A percentile compares a stretch with the other conserved stretches of the same genome.
Evolutionary conservation across 352 stramenopile species (phyloP).

Genomic region (Pythium plurisporium): DNA sequence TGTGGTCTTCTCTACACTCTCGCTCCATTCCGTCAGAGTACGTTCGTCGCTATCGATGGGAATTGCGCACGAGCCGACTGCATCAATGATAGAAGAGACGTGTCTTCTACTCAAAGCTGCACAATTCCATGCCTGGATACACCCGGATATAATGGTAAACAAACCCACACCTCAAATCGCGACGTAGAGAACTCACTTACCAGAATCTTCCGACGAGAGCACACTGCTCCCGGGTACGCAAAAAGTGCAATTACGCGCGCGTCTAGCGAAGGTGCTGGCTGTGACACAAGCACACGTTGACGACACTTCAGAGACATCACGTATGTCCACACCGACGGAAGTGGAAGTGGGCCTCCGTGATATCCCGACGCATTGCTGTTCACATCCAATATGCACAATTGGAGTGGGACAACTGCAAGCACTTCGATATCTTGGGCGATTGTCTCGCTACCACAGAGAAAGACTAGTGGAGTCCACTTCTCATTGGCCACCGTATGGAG

Average conservation of each 20-base stretch:
- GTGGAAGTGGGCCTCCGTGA: not conserved
- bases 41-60: constrained; percentile 12
- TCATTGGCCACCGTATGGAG: not conserved
- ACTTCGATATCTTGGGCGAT: not conserved
- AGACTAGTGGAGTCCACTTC: constrained; percentile 3
- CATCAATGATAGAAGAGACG: constrained; percentile 38
- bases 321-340: constrained; percentile 33
- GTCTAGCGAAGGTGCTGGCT: constrained; percentile 9
- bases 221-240: constrained; percentile 56
- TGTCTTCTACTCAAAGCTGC: constrained; percentile 40
- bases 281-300: constrained; percentile 53
- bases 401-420: constrained; percentile 3
- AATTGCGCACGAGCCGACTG: constrained; percentile 33
- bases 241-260: constrained; percentile 52
- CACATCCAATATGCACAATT: constrained; percentile 34
- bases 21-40: constrained; percentile 5
- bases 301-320: constrained; percentile 57
- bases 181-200: constrained; percentile 26
- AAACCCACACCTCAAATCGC: not conserved
- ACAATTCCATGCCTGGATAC: constrained; percentile 49
- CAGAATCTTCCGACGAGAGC: constrained; percentile 65
- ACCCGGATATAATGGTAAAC: not conserved
- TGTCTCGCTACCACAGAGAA: not conserved
- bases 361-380: not conserved
- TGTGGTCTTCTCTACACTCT: constrained; percentile 3